Conservation (phyloP, 2,329 filamentous ascomycete species). For the Fusarium buharicum region DNA sequence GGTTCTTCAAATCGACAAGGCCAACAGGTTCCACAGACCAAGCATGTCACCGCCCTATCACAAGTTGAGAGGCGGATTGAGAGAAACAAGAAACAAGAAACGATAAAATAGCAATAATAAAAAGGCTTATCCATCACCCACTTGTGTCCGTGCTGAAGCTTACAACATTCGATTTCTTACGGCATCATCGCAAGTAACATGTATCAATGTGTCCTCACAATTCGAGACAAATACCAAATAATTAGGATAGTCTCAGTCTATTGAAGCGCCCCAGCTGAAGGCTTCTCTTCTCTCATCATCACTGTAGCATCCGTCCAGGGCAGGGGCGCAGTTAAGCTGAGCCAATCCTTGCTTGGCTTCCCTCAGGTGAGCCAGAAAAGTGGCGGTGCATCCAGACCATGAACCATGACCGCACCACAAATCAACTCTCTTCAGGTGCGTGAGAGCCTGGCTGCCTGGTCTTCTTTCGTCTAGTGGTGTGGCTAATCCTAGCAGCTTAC, state of each 20-base stretch:
- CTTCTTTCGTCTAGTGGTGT: too few species aligned
- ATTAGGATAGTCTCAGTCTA: constrained; percentile 8
- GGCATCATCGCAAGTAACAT: too few species aligned
- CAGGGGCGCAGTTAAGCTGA: constrained; percentile 26
- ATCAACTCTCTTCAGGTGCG: constrained; percentile 28
- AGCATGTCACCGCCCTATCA: constrained; percentile 40
- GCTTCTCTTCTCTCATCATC: constrained; percentile 5
- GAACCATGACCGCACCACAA: constrained; percentile 13
- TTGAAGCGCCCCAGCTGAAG: constrained; percentile 36
- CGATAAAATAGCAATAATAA: constrained; percentile 2
- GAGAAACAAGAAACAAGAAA: constrained; percentile 15
- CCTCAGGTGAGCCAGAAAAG: constrained; percentile 39
- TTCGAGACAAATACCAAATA: too few species aligned
- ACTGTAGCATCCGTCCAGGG: constrained; percentile 2
- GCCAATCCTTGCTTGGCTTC: constrained; percentile 35
- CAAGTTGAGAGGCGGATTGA: constrained; percentile 27
- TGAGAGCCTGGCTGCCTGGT: constrained; percentile 29
- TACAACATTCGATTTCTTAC: constrained; percentile 8
- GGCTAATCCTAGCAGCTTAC: too few species aligned
- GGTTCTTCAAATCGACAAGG: constrained; percentile 26
- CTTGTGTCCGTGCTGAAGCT: constrained; percentile 3
- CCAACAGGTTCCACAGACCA: constrained; percentile 35
- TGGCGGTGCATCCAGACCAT: constrained; percentile 36
- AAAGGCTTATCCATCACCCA: constrained; percentile 13
- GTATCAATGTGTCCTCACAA: neutral